Evolutionary conservation across 2,329 filamentous ascomycete genomes (phyloP).

Genomic region (Penicillium sp.): DNA sequence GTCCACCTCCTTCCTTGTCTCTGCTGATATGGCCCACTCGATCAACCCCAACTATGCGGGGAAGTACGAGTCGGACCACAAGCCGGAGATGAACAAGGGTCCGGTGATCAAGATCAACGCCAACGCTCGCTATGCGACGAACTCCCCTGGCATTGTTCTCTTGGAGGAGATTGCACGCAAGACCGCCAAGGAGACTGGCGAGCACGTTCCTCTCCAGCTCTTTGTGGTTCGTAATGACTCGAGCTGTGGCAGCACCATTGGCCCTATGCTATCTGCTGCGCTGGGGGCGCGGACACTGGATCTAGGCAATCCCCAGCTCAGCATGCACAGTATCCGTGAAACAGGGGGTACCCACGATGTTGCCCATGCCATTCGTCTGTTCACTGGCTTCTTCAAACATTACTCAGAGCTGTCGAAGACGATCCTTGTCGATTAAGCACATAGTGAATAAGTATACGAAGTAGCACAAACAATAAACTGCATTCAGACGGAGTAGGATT

Average conservation of each 20-base stretch:
- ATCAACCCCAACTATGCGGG: constrained; percentile 90
- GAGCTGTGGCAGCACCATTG: constrained; percentile 92
- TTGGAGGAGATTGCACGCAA: constrained; percentile 79
- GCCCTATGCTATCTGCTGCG: constrained; percentile 88
- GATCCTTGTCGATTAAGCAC: constrained; percentile 71
- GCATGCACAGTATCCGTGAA: constrained; percentile 96
- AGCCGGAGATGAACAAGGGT: constrained; percentile 93
- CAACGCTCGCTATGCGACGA: constrained; percentile 94
- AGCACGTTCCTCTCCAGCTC: constrained; percentile 82
- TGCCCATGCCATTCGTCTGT: constrained; percentile 78
- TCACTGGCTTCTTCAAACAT: constrained; percentile 80
- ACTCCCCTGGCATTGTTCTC: constrained; percentile 89
- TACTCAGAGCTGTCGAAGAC: constrained; percentile 80
- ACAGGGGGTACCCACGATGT: constrained; percentile 87
- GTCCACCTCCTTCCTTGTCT: constrained; percentile 86
- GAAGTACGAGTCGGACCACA: constrained; percentile 89
- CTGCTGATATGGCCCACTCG: constrained; percentile 95
- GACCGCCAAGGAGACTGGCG: constrained; percentile 51
- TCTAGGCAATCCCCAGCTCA: constrained; percentile 87
- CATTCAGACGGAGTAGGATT: neutral
- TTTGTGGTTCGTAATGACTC: constrained; percentile 97
- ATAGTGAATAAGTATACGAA: neutral
- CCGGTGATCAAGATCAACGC: constrained; percentile 98
- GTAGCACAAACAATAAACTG: neutral
- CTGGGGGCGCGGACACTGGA: constrained; percentile 87